Base-by-base conservation (phyloP, 179 eudicot genomes). In the Silene vulgaris region DNA sequence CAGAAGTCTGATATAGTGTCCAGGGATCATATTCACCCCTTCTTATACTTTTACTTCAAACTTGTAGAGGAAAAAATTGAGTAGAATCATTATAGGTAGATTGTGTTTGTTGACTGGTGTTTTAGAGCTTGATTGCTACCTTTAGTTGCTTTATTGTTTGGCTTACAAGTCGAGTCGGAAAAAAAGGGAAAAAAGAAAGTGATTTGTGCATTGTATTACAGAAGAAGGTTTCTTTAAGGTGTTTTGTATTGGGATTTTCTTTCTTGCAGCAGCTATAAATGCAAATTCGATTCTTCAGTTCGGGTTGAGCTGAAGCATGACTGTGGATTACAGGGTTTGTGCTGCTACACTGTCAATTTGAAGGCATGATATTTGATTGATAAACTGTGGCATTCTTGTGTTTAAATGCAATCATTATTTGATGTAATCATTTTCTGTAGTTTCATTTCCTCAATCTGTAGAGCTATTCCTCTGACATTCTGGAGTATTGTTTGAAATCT, bases 1-100 rank as follows among this genome's bases (percentile, higher is more conserved):
- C 82, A 78, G 17, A 11, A 73, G 19, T 73, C 62, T 64, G 79
- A 74, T 74, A 65, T 35, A 35, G 8, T 35, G 40, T 35, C 8
- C 40, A 35, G 40, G 40, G 40, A 35, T 35, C 40, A 35, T 35
- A 35, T 35, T 35, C 40, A 35, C 40, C 40, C 40, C 8, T 35
- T 35, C 40, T 35, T 64, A 70, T 82, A 80, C 83, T 82, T 80
- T n/a, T 65, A 71, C 74, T 83, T 71, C 75, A 37, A 69, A 45
- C 60, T 74, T 64, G 1, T 40, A 40, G 78, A 74, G 21, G 65
- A 48, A 73, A 13, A 81, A 76, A 71, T 45, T 66, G 30, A 37
- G 52, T 19, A 14, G n/a, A 56, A 71, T 69, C 56, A 69, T 74
- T 72, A 70, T 71, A 70, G 76, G 65, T 65, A 71, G 61, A 71